These are phyloP conservation scores for Haberlea rhodopensis DNA, from an alignment of 257 asterid species.

Conservation along the genomic window DNA sequence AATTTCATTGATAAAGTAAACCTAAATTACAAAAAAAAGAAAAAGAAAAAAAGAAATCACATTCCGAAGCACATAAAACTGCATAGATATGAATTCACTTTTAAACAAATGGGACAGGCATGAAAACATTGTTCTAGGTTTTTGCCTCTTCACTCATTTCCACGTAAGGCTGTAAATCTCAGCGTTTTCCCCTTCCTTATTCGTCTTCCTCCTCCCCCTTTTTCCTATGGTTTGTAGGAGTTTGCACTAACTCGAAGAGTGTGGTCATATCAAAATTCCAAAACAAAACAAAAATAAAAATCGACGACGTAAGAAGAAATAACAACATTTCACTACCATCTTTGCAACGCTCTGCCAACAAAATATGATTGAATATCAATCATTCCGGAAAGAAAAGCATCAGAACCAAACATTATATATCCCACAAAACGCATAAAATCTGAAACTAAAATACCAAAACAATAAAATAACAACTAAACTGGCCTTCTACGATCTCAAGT, in stretches of 20 bases:
- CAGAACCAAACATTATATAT: neutral
- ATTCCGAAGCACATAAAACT: too few relatives aligned
- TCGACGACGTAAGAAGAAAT: neutral
- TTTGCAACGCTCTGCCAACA: neutral
- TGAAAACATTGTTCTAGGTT: neutral
- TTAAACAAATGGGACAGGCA: neutral
- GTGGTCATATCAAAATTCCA: neutral
- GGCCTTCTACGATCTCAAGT: slow-evolving; percentile 31
- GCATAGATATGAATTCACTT: too few relatives aligned
- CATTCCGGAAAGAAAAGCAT: neutral
- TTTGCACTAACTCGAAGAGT: neutral
- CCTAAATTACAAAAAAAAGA: too few relatives aligned
- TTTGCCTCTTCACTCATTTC: neutral
- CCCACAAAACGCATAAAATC: neutral
- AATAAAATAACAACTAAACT: neutral
- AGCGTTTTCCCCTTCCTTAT: neutral
- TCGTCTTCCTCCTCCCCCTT: neutral
- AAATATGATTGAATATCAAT: neutral
- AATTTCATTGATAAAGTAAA: too few relatives aligned
- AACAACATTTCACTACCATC: neutral
- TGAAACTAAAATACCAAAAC: neutral
- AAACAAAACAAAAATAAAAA: too few relatives aligned
- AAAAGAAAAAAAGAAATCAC: too few relatives aligned
- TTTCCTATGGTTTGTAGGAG: neutral
- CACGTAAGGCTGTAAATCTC: neutral